Base-by-base conservation (phyloP, 2,329 filamentous ascomycete species). In the Cladosporium cucumerinum region DNA sequence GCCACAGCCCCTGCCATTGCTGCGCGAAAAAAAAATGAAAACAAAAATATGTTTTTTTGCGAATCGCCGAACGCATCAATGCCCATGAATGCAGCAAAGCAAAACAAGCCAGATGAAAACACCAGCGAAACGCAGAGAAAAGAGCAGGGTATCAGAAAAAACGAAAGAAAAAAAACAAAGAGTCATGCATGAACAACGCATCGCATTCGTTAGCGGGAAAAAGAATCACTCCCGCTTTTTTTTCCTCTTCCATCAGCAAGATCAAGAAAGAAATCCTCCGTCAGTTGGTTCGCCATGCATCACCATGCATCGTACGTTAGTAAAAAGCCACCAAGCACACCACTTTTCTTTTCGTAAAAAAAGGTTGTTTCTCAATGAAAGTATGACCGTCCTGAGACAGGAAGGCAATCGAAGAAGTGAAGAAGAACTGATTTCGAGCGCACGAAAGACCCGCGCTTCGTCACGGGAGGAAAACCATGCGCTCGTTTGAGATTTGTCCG, bases 401-500 rank as follows among this genome's bases (percentile, higher is more conserved):
- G 55, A 36, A 43, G 10, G 28, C 32, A 63, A 32, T 28, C 48
- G 7, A 36, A 34, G 51, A 46, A 60, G 16, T 32, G 36, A 26
- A 62, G 48, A 64, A 54, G 23, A 23, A 64, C n/a, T n/a, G 54
- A 61, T 14, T 21, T 58, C 32, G 60, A 51, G 66, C 67, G 67
- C 71, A 73, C 66, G 69, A 72, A 74, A 74, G 67, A 72, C 70
- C 69, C 68, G 67, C 66, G 66, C 60, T 32, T 36, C 57, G 54
- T 28, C 66, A 65, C 67, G 69, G 71, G 71, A 67, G 67, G 69
- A 72, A 71, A 71, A 71, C 69, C 70, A 69, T 71, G 68, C 66
- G 60, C 69, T 66, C 69, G 65, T 69, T 43, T 46, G 39, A 46
- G 39, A 46, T 46, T 12, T 46, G 39, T 46, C 12, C 39, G 39